phyloP scores from a whole-genome alignment of 2,329 filamentous ascomycete species.

The Aspergillus felis region DNA sequence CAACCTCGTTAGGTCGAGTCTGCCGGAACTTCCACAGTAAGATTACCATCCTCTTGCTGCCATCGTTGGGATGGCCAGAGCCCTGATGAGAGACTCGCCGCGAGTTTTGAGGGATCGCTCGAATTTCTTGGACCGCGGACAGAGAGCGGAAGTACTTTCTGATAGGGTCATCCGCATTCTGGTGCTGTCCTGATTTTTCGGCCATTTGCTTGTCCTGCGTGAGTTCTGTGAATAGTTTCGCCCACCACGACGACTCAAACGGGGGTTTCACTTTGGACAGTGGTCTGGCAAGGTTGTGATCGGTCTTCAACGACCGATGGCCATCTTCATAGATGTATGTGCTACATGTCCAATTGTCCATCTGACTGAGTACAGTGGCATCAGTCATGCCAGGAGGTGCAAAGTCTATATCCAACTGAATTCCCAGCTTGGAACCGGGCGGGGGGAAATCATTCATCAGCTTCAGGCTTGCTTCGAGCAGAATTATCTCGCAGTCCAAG shows the following conservation, averaged over 20 bases:
- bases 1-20: slow-evolving; percentile 36
- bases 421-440: slow-evolving; percentile 38
- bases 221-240: slow-evolving; percentile 38
- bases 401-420: slow-evolving; percentile 41
- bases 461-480: slow-evolving; percentile 42
- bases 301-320: slow-evolving; percentile 25
- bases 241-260: slow-evolving; percentile 47
- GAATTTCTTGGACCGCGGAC: slow-evolving; percentile 45
- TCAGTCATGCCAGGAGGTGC: slow-evolving; percentile 30
- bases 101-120: slow-evolving; percentile 28
- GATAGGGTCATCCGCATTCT: slow-evolving; percentile 33
- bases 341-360: slow-evolving; percentile 42
- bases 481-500: slow-evolving; percentile 40
- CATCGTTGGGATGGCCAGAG: slow-evolving; percentile 19
- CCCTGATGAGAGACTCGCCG: slow-evolving; percentile 26
- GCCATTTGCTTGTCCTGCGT: slow-evolving; percentile 38
- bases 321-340: slow-evolving; percentile 40
- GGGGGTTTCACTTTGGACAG: slow-evolving; percentile 38
- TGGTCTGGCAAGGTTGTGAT: slow-evolving; percentile 33
- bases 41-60: slow-evolving; percentile 40
- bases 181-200: slow-evolving; percentile 32
- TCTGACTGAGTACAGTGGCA: slow-evolving; percentile 29
- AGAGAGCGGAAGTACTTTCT: slow-evolving; percentile 38
- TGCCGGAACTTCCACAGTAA: slow-evolving; percentile 47
- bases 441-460: slow-evolving; percentile 44